A percentile compares a stretch with the other conserved stretches of the same genome.
Evolutionary conservation across 768 basidiomycete genomes (phyloP).

Genomic region (Pilatotrama ljubarskyi): DNA sequence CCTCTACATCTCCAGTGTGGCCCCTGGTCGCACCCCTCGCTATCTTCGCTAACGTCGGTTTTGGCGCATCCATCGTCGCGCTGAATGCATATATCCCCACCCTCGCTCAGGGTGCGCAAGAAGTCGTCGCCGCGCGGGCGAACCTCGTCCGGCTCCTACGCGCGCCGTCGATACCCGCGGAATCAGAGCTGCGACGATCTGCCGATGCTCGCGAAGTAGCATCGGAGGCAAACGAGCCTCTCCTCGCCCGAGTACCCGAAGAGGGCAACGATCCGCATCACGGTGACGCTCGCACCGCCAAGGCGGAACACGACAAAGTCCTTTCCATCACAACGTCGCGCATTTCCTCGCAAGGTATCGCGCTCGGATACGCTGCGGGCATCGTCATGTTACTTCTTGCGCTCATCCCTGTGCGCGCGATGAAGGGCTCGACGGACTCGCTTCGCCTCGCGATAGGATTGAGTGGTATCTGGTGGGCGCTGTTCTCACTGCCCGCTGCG

Average conservation of each 20-base stretch:
- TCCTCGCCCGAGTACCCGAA: not conserved
- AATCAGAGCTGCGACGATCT: not conserved
- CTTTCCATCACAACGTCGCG: conserved; percentile 77
- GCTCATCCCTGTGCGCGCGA: conserved; percentile 71
- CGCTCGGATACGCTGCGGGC: conserved; percentile 83
- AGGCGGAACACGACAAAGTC: conserved; percentile 47
- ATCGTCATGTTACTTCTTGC: conserved; percentile 74
- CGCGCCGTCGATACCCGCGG: not conserved
- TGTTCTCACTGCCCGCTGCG: conserved; percentile 78
- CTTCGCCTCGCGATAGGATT: conserved; percentile 82
- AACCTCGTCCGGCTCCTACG: conserved; percentile 29
- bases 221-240: conserved; percentile 16
- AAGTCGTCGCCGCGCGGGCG: conserved; percentile 46
- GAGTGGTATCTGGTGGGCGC: conserved; percentile 87
- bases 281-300: conserved; percentile 20
- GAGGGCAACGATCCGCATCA: conserved; percentile 7
- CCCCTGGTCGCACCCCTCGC: conserved; percentile 66
- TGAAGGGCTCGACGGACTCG: conserved; percentile 76
- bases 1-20: conserved; percentile 74
- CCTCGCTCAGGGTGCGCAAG: conserved; percentile 65
- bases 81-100: conserved; percentile 87
- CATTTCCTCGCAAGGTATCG: conserved; percentile 84
- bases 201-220: conserved; percentile 4
- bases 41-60: conserved; percentile 79
- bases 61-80: conserved; percentile 85